Base-by-base conservation (phyloP, 192 early-diverging fungal genomes). In the Geranomyces variabilis region DNA sequence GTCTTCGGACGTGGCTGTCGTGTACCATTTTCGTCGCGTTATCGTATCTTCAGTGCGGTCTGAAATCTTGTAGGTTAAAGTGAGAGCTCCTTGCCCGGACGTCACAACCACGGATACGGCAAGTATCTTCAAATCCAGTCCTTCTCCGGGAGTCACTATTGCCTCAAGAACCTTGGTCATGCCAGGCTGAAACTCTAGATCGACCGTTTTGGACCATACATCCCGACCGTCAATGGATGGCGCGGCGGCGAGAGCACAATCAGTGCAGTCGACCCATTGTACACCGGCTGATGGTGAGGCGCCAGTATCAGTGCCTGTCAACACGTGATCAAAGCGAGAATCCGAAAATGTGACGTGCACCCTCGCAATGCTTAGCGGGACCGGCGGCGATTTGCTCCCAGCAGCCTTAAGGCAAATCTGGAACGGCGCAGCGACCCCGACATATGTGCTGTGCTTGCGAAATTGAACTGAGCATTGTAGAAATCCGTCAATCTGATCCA, bases 401-500 rank as follows among this genome's bases (percentile, higher is more conserved):
- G 71, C 51, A 0, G 87, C 81, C 8, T 43, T 59, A 0, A 91
- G 31, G 3, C 75, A 76, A 41, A 93, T 73, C 66, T 93, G 92
- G 58, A 89, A 93, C 24, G 61, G 66, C 0, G 84, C 81, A 14
- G 80, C 65, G 0, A 79, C 76, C 5, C 84, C 82, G 26, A 92
- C 86, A 77, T 87, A 90, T 17, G 78, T 79, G n/a, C 74, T 69
- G 6, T 73, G 36, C 41, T 76, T 83, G 19, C 57, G 51, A 45
- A 82, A 75, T 59, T 77, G 77, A 0, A 78, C 66, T 1, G 21
- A 48, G 51, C 70, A 75, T 59, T 57, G 70, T 73, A 88, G 66
- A 60, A 93, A 93, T 0, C 84, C 64, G 61, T 89, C 86, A 36
- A 91, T 81, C 31, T 87, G 80, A 45, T 88, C 84, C 91, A 93